Conservation (phyloP, 208 protist species). For the Trypanosoma caninum region DNA sequence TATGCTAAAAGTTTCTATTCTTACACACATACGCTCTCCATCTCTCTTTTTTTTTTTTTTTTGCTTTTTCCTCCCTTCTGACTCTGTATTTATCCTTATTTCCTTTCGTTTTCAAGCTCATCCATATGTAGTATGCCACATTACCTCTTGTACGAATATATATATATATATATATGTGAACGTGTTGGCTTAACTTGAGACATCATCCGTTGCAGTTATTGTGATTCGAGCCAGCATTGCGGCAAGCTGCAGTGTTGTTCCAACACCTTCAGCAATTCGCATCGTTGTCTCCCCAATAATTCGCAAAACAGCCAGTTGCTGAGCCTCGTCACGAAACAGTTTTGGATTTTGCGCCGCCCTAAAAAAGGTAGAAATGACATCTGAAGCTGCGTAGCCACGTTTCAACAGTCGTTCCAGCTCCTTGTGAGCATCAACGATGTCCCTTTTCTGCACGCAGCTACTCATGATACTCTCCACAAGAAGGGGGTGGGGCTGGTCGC, state of each 20-base stretch:
- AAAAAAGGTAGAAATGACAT: slow-evolving; percentile 97
- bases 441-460: slow-evolving; percentile 69
- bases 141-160: background rate
- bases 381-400: slow-evolving; percentile 93
- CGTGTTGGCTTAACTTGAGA: background rate
- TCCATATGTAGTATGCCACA: too few species aligned
- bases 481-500: slow-evolving; percentile 97
- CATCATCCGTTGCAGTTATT: background rate
- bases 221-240: slow-evolving; percentile 81
- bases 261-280: slow-evolving; percentile 83
- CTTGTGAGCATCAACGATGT: slow-evolving; percentile 76
- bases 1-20: background rate
- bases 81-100: background rate
- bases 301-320: slow-evolving; percentile 77
- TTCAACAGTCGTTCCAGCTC: slow-evolving; percentile 78
- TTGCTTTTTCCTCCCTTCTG: background rate
- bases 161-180: background rate
- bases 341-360: slow-evolving; percentile 71
- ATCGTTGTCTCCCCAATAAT: slow-evolving; percentile 85
- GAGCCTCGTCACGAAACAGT: slow-evolving; percentile 63
- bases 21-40: background rate
- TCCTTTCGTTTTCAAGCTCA: background rate
- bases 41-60: background rate
- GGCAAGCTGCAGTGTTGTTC: slow-evolving; percentile 80
- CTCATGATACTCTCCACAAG: slow-evolving; percentile 92